Evolutionary conservation across 1,284 basidiomycete species (phyloP).

Genomic region (Earliella scabrosa): DNA sequence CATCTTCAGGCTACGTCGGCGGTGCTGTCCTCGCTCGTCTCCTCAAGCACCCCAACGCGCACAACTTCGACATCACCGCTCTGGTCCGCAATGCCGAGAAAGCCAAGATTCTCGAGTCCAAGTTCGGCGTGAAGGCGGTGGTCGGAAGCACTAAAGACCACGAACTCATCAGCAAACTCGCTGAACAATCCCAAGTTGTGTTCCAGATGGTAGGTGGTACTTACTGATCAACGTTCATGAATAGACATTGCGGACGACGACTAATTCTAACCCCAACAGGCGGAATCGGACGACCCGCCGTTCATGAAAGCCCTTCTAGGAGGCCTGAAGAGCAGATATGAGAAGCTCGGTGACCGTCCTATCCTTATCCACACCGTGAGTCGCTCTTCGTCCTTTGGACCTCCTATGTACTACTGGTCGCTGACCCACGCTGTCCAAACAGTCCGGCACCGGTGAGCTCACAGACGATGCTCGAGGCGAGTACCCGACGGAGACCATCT

Average conservation of each 20-base stretch:
- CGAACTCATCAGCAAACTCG: slow-evolving; percentile 25
- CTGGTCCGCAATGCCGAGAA: slow-evolving; percentile 29
- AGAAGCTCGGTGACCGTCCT: slow-evolving; percentile 44
- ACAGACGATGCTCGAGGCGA: slow-evolving; percentile 38
- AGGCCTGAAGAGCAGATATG: slow-evolving; percentile 47
- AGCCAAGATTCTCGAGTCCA: slow-evolving; percentile 29
- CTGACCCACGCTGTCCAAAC: not conserved
- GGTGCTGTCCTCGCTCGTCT: slow-evolving; percentile 28
- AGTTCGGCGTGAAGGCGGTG: slow-evolving; percentile 30
- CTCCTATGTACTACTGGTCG: rapidly evolving
- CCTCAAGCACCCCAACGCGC: slow-evolving; percentile 23
- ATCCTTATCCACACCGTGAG: slow-evolving; percentile 57
- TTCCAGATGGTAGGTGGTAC: slow-evolving; percentile 31
- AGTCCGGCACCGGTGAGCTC: slow-evolving; percentile 49
- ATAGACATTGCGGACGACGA: slow-evolving; percentile 29
- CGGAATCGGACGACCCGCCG: slow-evolving; percentile 44
- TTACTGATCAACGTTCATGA: rapidly evolving
- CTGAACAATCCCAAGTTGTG: slow-evolving; percentile 29
- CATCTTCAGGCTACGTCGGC: slow-evolving; percentile 30
- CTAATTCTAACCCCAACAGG: slow-evolving; percentile 31
- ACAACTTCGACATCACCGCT: slow-evolving; percentile 26
- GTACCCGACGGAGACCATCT: slow-evolving; percentile 34
- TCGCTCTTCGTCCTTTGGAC: not conserved
- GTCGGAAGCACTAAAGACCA: slow-evolving; percentile 27
- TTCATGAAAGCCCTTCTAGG: slow-evolving; percentile 45